Evolutionary conservation across 305 asterid species (phyloP), one percentile per base, ranked within the genome.

Genomic region (Solanum hybrid): DNA sequence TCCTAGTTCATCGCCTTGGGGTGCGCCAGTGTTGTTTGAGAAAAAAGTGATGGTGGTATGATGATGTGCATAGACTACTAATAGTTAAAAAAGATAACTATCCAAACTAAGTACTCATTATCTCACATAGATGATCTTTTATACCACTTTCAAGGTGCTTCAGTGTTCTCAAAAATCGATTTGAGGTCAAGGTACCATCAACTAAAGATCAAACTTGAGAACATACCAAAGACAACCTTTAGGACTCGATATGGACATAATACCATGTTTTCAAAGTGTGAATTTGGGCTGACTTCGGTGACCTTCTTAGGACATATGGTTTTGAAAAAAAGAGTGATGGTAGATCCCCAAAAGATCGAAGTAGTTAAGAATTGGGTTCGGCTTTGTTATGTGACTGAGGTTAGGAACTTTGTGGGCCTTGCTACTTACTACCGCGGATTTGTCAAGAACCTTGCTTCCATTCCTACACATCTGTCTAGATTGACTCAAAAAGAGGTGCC

Each of bases 361-460:
- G 26, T 4, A 22, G 26, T 20, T 20, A 4, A 20, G 71, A 20
- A 61, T 61, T 61, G 71, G 26, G 71, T 20, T 20, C 1, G 11
- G 1, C 5, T 0, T 8, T 0, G 4, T 61, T 61, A 0, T 3
- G 2, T 61, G 71, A 61, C 5, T 22, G 12, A 20, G 24, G 26
- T 61, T 61, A 20, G 11, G 26, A 61, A 3, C n/a, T 57, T 57
- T 57, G 71, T 61, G 26, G 71, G 5, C 8, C 71, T 61, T 61
- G 71, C 11, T 61, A 20, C 11, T 61, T 20, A 20, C 12, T 8
- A 61, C 11, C 26, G 1, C 5, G 0, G 2, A 8, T 20, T 20
- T 61, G 11, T 61, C 11, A 61, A 61, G 12, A 61, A 61, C 24
- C 11, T 61, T 61, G 12, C 3, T 61, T 61, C 26, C 2, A 20